Evolutionary conservation across 768 basidiomycete genomes (phyloP).

Genomic region (Lactarius tabidus): DNA sequence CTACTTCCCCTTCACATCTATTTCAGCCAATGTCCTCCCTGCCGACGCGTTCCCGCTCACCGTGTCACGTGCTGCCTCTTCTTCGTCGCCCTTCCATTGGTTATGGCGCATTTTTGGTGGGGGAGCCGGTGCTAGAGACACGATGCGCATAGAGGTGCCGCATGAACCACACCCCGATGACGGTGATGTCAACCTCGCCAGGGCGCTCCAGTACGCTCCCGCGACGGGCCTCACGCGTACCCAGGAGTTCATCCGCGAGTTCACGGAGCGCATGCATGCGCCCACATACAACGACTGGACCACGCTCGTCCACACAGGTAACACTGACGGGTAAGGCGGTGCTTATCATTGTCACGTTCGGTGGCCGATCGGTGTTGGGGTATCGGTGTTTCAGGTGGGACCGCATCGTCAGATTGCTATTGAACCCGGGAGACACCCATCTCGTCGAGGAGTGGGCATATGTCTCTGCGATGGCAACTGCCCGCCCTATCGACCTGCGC

Average conservation of each 20-base stretch:
- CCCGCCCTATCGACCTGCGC: conserved; percentile 39
- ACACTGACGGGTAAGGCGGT: conserved; percentile 53
- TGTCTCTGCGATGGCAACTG: conserved; percentile 46
- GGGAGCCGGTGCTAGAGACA: conserved; percentile 33
- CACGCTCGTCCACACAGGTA: conserved; percentile 57
- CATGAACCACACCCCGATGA: conserved; percentile 49
- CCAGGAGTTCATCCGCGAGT: conserved; percentile 52
- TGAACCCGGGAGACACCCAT: conserved; percentile 60
- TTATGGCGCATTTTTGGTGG: conserved; percentile 51
- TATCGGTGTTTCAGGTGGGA: conserved; percentile 39
- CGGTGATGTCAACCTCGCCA: conserved; percentile 55
- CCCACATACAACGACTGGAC: conserved; percentile 61
- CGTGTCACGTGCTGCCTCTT: conserved; percentile 18
- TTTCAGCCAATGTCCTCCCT: conserved; percentile 52
- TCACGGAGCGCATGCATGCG: conserved; percentile 48
- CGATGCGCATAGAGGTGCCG: conserved; percentile 48
- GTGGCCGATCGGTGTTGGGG: background rate
- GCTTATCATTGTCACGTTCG: background rate
- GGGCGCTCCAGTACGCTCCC: conserved; percentile 65
- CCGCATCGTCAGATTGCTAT: conserved; percentile 55
- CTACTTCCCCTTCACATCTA: conserved; percentile 64
- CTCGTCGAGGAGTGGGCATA: conserved; percentile 73
- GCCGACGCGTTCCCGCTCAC: conserved; percentile 48
- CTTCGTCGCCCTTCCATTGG: conserved; percentile 46
- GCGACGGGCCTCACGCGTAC: conserved; percentile 53